phyloP scores from a whole-genome alignment of 805 yeast genomes.

The Candida lessepsii region DNA sequence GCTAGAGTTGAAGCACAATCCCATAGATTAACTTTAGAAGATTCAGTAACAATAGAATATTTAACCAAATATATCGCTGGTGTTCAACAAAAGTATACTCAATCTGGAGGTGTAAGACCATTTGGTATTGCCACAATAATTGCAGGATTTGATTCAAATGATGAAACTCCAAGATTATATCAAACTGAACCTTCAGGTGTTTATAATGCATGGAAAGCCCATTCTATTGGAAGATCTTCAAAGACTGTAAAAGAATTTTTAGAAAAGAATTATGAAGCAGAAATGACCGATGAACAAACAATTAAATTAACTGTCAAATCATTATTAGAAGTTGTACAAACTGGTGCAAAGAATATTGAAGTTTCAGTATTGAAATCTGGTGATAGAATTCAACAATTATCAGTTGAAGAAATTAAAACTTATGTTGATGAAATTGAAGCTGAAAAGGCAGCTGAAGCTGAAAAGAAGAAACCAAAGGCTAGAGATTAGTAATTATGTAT shows the following conservation, averaged over 20 bases:
- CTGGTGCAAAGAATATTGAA: conserved; percentile 96
- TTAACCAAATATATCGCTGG: conserved; percentile 96
- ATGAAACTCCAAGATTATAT: conserved; percentile 74
- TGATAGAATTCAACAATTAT: conserved; percentile 54
- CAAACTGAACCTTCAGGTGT: conserved; percentile 98
- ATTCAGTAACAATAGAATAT: conserved; percentile 88
- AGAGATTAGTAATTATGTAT: conserved; percentile 17
- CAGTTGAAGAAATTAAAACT: conserved; percentile 68
- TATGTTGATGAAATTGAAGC: conserved; percentile 81
- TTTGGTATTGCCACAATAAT: conserved; percentile 94
- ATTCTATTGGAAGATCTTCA: conserved; percentile 91
- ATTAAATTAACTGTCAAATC: conserved; percentile 81
- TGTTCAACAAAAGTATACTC: conserved; percentile 94
- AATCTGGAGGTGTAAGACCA: conserved; percentile 97
- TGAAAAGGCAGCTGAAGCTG: conserved; percentile 82
- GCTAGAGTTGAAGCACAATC: conserved; percentile 97
- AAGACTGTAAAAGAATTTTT: conserved; percentile 94
- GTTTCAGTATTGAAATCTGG: conserved; percentile 81
- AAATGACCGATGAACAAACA: conserved; percentile 64
- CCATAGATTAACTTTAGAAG: conserved; percentile 90
- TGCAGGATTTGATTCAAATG: conserved; percentile 93
- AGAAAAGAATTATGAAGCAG: conserved; percentile 79
- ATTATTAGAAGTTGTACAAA: conserved; percentile 92
- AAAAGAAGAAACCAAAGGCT: conserved; percentile 55
- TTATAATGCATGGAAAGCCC: conserved; percentile 97